phyloP scores from a whole-genome alignment of 805 yeast genomes.

The Candida tibetensis region DNA sequence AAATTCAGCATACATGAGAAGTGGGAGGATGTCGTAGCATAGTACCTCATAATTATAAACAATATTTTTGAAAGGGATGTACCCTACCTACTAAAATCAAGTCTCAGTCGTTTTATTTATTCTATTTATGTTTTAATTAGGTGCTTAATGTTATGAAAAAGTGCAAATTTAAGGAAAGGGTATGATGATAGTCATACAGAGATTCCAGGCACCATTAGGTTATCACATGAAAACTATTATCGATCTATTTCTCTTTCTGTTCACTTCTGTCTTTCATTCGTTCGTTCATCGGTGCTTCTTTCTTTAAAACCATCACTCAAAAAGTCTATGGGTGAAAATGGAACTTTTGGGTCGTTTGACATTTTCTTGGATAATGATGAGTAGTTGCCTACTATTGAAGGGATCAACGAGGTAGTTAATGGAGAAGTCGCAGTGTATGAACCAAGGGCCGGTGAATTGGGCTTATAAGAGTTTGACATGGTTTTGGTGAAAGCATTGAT shows the following conservation, averaged over 20 bases:
- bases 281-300: constrained; percentile 4
- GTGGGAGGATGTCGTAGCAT: too few relatives aligned
- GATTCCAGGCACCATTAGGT: too few relatives aligned
- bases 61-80: neutral
- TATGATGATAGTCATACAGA: too few relatives aligned
- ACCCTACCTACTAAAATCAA: neutral
- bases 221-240: too few relatives aligned
- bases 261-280: too few relatives aligned
- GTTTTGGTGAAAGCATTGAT: constrained; percentile 16
- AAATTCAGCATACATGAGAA: too few relatives aligned
- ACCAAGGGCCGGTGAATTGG: constrained; percentile 4
- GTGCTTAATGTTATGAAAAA: constrained; percentile 6
- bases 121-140: neutral
- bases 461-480: constrained; percentile 12
- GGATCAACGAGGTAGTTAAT: constrained; percentile 34
- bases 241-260: too few relatives aligned
- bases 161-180: too few relatives aligned
- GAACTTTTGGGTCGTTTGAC: constrained; percentile 33
- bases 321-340: constrained; percentile 43
- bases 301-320: constrained; percentile 29
- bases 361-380: constrained; percentile 36
- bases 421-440: constrained; percentile 14
- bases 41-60: too few relatives aligned
- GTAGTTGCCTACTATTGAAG: constrained; percentile 39
- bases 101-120: neutral